Percentiles rank a stretch among this genome's conserved stretches.
phyloP scores from a whole-genome alignment of 768 basidiomycete species.

The Multifurca ochricompacta region DNA sequence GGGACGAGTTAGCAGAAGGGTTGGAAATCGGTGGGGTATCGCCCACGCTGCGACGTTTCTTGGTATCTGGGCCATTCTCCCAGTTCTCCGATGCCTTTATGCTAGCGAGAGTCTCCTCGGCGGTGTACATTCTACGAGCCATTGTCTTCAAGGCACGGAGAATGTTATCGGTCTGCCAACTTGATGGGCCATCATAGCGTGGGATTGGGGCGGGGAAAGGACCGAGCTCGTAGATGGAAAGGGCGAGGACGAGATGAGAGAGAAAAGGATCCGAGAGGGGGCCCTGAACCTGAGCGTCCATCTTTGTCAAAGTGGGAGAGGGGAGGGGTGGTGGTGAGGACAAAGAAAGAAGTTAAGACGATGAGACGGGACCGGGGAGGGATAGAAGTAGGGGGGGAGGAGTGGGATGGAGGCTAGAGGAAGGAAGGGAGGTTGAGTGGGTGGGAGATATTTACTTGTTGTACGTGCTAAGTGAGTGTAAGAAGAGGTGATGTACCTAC shows the following conservation, averaged over 20 bases:
- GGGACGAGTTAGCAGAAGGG: slow-evolving; percentile 13
- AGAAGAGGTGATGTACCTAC: too few relatives aligned
- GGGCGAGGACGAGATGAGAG: slow-evolving; percentile 19
- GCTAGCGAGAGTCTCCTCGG: slow-evolving; percentile 19
- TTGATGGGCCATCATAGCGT: slow-evolving; percentile 20
- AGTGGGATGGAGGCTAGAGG: too few relatives aligned
- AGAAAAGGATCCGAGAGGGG: slow-evolving; percentile 16
- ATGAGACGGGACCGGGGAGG: too few relatives aligned
- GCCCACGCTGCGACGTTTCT: slow-evolving; percentile 22
- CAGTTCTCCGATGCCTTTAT: slow-evolving; percentile 19
- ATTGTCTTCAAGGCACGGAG: slow-evolving; percentile 18
- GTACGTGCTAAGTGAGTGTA: too few relatives aligned
- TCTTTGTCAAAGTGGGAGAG: background rate
- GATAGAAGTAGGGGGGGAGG: too few relatives aligned
- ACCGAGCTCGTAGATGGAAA: slow-evolving; percentile 21
- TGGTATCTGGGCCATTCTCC: slow-evolving; percentile 20
- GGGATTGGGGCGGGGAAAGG: slow-evolving; percentile 20
- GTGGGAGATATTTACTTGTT: too few relatives aligned
- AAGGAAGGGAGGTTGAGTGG: too few relatives aligned
- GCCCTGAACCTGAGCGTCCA: background rate
- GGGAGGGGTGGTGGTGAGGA: background rate
- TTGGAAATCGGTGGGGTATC: slow-evolving; percentile 12
- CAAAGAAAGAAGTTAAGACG: too few relatives aligned
- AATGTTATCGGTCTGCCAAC: slow-evolving; percentile 19
- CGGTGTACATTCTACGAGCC: slow-evolving; percentile 21